Percentiles rank a stretch among this genome's conserved stretches.
Evolutionary conservation across 2,329 filamentous ascomycete genomes (phyloP).

Genomic region (Trichophyton equinum): DNA sequence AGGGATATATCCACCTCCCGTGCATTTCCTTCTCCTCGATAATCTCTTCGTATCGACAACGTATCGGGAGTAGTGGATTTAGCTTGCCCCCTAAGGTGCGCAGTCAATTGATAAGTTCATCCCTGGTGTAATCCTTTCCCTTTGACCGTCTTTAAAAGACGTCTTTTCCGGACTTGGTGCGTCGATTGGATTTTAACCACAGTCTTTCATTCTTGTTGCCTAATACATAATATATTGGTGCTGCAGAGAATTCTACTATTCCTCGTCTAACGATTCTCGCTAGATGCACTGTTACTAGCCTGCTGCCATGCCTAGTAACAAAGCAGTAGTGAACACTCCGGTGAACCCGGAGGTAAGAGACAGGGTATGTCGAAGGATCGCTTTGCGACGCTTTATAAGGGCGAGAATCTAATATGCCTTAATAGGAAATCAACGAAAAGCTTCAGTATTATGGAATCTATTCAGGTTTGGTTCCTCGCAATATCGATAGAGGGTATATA

Average conservation of each 20-base stretch:
- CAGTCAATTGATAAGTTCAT: not conserved
- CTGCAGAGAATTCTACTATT: not conserved
- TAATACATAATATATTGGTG: not conserved
- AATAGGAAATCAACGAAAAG: slow-evolving; percentile 70
- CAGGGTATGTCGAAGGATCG: slow-evolving; percentile 1
- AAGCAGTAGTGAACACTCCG: slow-evolving; percentile 7
- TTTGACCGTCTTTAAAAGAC: not conserved
- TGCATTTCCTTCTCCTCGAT: not conserved
- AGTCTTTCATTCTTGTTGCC: not conserved
- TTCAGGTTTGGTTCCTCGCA: slow-evolving; percentile 35
- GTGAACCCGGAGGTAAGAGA: slow-evolving; percentile 8
- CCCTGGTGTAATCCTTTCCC: not conserved
- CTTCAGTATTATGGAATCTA: slow-evolving; percentile 89
- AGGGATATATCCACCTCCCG: slow-evolving; percentile 2
- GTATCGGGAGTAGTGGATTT: not conserved
- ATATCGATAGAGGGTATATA: not conserved
- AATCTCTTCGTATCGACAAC: not conserved
- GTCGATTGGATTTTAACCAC: not conserved
- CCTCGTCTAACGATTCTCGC: not conserved
- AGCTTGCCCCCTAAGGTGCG: not conserved
- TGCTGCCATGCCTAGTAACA: not conserved
- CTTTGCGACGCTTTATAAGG: not conserved
- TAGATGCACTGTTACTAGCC: not conserved
- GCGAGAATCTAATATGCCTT: not conserved
- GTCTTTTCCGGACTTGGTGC: not conserved